Percentiles rank a stretch among this genome's conserved stretches.
These are phyloP conservation scores for Mariannaea sp. DNA, from an alignment of 2,329 filamentous ascomycete species.

Conservation along the genomic window DNA sequence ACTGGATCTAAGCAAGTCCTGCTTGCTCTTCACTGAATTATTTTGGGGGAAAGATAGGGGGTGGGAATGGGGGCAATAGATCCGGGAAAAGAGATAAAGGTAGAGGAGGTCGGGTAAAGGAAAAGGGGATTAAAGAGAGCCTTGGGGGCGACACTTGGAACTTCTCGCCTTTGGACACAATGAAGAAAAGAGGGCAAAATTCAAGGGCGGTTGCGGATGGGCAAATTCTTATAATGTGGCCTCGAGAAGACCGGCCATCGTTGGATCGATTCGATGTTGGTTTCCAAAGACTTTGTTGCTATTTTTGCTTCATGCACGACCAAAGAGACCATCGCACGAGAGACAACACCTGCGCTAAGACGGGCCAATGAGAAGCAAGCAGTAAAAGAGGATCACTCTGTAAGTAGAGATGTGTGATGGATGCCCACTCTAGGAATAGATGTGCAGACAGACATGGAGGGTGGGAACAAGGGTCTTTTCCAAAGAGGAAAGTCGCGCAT, in stretches of 20 bases:
- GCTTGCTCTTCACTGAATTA: constrained; percentile 58
- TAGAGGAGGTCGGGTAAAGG: constrained; percentile 43
- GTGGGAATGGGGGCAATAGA: too few species aligned
- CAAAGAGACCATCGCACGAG: constrained; percentile 37
- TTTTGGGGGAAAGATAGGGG: constrained; percentile 21
- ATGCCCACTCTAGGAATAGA: constrained; percentile 40
- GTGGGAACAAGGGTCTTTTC: constrained; percentile 27
- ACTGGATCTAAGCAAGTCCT: constrained; percentile 62
- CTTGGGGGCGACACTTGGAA: constrained; percentile 56
- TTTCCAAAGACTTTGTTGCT: constrained; percentile 40
- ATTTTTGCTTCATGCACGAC: constrained; percentile 45
- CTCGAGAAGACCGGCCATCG: constrained; percentile 48
- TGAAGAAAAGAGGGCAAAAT: constrained; percentile 49
- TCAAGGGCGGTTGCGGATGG: constrained; percentile 48
- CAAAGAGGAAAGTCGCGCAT: constrained; percentile 41
- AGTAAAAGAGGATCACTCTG: constrained; percentile 32
- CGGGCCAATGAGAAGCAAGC: constrained; percentile 50
- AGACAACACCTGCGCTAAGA: constrained; percentile 51
- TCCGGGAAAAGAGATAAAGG: constrained; percentile 37
- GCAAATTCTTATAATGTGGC: constrained; percentile 64
- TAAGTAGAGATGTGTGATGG: constrained; percentile 25
- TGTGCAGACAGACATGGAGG: constrained; percentile 35
- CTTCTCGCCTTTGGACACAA: constrained; percentile 50
- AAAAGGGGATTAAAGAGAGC: constrained; percentile 46
- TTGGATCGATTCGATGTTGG: constrained; percentile 37